These are phyloP conservation scores for Talaromyces trachyspermus DNA, from an alignment of 495 filamentous ascomycete genomes.

Conservation along the genomic window DNA sequence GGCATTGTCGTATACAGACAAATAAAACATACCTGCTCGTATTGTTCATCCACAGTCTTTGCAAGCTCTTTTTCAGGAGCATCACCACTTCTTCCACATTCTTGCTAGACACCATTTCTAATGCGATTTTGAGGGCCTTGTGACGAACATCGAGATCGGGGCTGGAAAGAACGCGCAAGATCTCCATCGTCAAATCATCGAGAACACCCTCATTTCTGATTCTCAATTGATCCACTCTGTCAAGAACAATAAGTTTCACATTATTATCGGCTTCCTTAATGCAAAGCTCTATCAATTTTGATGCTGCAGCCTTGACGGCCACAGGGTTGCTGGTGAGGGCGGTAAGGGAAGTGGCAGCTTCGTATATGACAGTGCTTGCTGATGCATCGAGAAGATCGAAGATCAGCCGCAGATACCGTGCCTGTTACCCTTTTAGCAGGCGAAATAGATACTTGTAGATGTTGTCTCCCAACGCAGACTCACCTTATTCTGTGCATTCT, in stretches of 20 bases:
- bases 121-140: slow-evolving; percentile 82
- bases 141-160: slow-evolving; percentile 93
- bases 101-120: slow-evolving; percentile 98
- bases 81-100: slow-evolving; percentile 97
- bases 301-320: slow-evolving; percentile 91
- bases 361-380: slow-evolving; percentile 92
- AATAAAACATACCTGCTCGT: slow-evolving; percentile 63
- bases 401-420: slow-evolving; percentile 85
- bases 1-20: neutral
- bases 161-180: slow-evolving; percentile 89
- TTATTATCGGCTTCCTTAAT: slow-evolving; percentile 99
- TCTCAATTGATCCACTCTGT: slow-evolving; percentile 86
- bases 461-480: slow-evolving; percentile 9
- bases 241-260: slow-evolving; percentile 95
- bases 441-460: neutral
- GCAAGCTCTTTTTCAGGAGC: slow-evolving; percentile 91
- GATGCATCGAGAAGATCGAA: slow-evolving; percentile 94
- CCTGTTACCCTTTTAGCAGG: slow-evolving; percentile 42
- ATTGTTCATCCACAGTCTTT: slow-evolving; percentile 97
- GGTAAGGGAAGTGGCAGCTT: slow-evolving; percentile 95
- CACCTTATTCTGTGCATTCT: slow-evolving; percentile 91
- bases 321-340: slow-evolving; percentile 93
- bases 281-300: slow-evolving; percentile 91
- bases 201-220: slow-evolving; percentile 88
- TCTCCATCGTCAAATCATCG: slow-evolving; percentile 97